A percentile compares a stretch with the other conserved stretches of the same genome.
These are phyloP conservation scores for Nemania abortiva DNA, from an alignment of 2,329 filamentous ascomycete species.

Conservation along the genomic window DNA sequence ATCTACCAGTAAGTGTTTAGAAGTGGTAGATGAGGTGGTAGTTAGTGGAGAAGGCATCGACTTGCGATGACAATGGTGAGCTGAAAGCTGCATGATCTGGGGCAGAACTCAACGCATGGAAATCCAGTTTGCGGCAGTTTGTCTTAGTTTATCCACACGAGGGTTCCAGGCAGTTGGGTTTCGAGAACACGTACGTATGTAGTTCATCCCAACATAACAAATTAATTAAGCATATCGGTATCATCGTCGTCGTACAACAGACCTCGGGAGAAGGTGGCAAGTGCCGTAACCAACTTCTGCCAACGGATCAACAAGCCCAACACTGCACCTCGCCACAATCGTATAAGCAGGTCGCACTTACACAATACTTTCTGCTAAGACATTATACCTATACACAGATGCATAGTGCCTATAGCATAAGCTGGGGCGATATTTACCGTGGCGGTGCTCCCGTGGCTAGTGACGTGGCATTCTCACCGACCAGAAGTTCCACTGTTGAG, in stretches of 20 bases:
- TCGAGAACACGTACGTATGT: conserved; percentile 3
- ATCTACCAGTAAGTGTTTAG: background rate
- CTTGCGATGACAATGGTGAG: conserved; percentile 43
- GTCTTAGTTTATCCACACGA: conserved; percentile 37
- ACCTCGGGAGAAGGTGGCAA: conserved; percentile 40
- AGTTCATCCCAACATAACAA: background rate
- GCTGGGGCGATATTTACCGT: conserved; percentile 35
- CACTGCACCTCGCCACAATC: conserved; percentile 49
- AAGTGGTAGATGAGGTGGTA: background rate
- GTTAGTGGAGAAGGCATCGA: conserved; percentile 17
- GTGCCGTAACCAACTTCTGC: conserved; percentile 30
- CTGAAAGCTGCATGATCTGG: conserved; percentile 50
- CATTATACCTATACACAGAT: background rate
- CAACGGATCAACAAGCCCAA: conserved; percentile 1
- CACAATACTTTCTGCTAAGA: background rate
- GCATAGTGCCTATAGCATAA: background rate
- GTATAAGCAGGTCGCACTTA: conserved; percentile 34
- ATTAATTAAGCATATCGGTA: background rate
- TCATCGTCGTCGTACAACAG: background rate
- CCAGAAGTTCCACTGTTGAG: conserved; percentile 30
- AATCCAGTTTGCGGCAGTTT: conserved; percentile 35
- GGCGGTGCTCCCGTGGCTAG: conserved; percentile 46
- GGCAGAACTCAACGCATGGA: conserved; percentile 42
- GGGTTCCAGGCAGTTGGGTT: conserved; percentile 37
- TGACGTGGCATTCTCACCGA: conserved; percentile 47